Evolutionary conservation across 2,329 filamentous ascomycete genomes (phyloP), one percentile per base, ranked within the genome.

Genomic region (Coniochaeta ligniaria): DNA sequence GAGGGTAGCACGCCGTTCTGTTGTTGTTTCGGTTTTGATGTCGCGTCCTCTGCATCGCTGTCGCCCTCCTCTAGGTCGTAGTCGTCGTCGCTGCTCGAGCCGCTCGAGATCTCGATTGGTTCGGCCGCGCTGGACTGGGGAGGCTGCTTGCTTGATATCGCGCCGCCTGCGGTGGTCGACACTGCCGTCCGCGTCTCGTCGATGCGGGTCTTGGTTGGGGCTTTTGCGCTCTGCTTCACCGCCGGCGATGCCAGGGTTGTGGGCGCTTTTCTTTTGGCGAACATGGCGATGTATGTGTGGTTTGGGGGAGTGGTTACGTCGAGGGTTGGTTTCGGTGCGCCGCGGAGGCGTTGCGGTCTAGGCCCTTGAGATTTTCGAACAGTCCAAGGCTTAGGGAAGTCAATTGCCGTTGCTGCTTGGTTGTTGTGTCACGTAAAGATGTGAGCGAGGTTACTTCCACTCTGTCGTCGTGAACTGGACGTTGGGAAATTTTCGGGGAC

Each of bases 261-360:
- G 62, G 82, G 75, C 61, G 80, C 76, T 79, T 86, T 88, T 70
- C 84, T 78, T 73, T 85, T 88, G 52, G 83, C 81, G 63, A 84
- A 83, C 80, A 86, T 85, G 63, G 35, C 17, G 33, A 38, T 57
- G 26, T 36, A 11, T 9, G 35, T 36, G 35, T 36, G 35, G 26
- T 54, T 20, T 45, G 47, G 14, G 22, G 24, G 16, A 17, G 22
- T 14, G 22, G 24, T 17, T 2, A 28, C 14, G 17, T 28, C 14
- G 47, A 52, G 22, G n/a, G 14, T 36, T 2, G 47, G 47, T 6
- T 17, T 6, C 3, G 22, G 17, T 26, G 47, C 47, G 22, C 47
- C 47, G 20, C 17, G 9, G 26, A 26, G 22, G 47, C 22, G 22
- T 47, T 20, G 43, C 14, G 12, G 20, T 20, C 3, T 28, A 24